A percentile compares a stretch with the other conserved stretches of the same genome.
Conservation (phyloP, 768 basidiomycete species). For the Pholiota molesta region DNA sequence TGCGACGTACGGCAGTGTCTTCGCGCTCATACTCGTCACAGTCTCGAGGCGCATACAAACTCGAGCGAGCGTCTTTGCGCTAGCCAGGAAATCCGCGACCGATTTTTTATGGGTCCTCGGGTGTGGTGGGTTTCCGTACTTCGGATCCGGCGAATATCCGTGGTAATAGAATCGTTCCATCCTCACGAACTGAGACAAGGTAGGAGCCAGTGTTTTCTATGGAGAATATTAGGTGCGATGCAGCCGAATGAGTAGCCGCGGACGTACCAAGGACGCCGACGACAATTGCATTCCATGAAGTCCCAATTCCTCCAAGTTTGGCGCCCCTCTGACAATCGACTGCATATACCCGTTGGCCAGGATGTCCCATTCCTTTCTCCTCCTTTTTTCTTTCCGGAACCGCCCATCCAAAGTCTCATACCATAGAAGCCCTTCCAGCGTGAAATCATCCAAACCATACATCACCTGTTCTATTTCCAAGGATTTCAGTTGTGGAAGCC, state of each 20-base stretch:
- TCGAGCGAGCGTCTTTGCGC: too few relatives aligned
- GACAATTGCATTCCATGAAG: neutral
- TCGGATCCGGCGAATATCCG: too few relatives aligned
- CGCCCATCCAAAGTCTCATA: conserved; percentile 16
- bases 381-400: conserved; percentile 4
- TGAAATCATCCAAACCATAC: neutral
- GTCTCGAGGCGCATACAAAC: neutral
- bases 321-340: conserved; percentile 13
- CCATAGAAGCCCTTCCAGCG: conserved; percentile 18
- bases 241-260: too few relatives aligned
- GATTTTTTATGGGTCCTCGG: too few relatives aligned
- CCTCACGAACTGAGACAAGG: too few relatives aligned
- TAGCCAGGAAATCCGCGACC: too few relatives aligned
- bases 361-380: conserved; percentile 1
- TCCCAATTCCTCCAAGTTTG: conserved; percentile 17
- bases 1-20: neutral
- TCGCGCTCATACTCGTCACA: neutral
- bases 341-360: conserved; percentile 15
- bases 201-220: too few relatives aligned
- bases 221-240: neutral
- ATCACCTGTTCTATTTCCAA: conserved; percentile 20
- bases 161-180: too few relatives aligned
- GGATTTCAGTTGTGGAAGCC: conserved; percentile 15
- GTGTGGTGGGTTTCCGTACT: too few relatives aligned
- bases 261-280: neutral